Conservation (phyloP, 1,139 yeast genomes). For the Waltiozyma sp. region DNA sequence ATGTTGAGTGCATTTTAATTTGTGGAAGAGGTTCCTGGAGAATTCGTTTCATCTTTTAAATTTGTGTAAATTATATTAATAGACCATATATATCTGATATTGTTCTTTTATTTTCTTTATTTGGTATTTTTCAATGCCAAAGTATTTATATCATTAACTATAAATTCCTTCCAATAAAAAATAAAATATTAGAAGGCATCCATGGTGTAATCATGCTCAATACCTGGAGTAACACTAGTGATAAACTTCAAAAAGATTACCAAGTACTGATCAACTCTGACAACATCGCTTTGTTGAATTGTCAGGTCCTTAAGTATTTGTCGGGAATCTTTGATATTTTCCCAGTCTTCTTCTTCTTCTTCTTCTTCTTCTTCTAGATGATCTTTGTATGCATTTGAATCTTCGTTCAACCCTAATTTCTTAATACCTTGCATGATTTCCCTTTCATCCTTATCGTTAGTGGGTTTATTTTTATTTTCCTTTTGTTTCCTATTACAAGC, state of each 20-base stretch:
- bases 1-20: no score
- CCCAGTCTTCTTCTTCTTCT: slow-evolving; percentile 42
- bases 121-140: no score
- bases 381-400: slow-evolving; percentile 1
- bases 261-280: slow-evolving; percentile 85
- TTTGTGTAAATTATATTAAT: no score
- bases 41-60: background rate
- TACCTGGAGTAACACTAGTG: slow-evolving; percentile 95
- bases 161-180: no score
- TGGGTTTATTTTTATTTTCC: no score
- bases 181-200: slow-evolving; percentile 35
- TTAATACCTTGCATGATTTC: slow-evolving; percentile 28
- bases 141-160: no score
- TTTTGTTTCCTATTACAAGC: slow-evolving; percentile 30
- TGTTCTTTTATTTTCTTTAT: no score
- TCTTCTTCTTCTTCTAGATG: slow-evolving; percentile 14
- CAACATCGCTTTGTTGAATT: slow-evolving; percentile 30
- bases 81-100: no score
- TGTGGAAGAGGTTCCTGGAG: background rate
- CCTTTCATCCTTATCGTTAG: slow-evolving; percentile 9
- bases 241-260: slow-evolving; percentile 85
- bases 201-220: slow-evolving; percentile 95
- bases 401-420: slow-evolving; percentile 32
- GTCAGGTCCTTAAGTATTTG: slow-evolving; percentile 19
- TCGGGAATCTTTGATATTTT: slow-evolving; percentile 22